Base-by-base conservation (phyloP, 1,284 basidiomycete genomes). In the Cutaneotrichosporon cutaneum region DNA sequence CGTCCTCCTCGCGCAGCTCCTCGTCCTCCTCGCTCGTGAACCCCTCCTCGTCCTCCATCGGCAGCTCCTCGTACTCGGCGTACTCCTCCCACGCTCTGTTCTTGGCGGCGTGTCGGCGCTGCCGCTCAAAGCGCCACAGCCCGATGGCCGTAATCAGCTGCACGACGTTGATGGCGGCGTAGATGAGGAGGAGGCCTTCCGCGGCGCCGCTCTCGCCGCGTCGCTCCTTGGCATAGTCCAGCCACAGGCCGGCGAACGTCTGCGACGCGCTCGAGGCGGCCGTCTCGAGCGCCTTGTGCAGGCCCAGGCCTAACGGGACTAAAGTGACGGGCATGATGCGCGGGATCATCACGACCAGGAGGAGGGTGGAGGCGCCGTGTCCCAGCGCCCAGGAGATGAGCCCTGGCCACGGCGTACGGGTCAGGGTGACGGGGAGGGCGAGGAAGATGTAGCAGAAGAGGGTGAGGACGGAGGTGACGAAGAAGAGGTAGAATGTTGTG, bases 261-360 rank as follows among this genome's bases (percentile, higher is more conserved):
- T 90, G 88, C 62, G 86, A 85, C 58, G 89, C 83, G 0, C 86
- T 87, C 4, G 86, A 85, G 0, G 88, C 88, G 1, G 86, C 85
- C 74, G 88, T 85, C 70, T 90, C 89, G 62, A 90, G 80, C 70
- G 86, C 86, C 76, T 91, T 91, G 71, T 91, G 89, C 11, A 87
- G 85, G 2, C 89, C 89, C 0, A 91, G 81, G 2, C 88, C 89
- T 1, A 89, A 90, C 3, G 88, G 88, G 42, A 91, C 85, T 72
- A 88, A 89, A 69, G 86, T 87, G 18, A 83, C 70, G 1, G 86
- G 84, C 0, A 91, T 87, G 52, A 91, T 84, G 54, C 84, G 84
- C 3, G 89, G 88, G 0, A 90, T 88, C 51, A 91, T 81, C 22
- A 90, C 82, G 13, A 89, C 89, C 16, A 90, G 81, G 16, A 91